A percentile compares a stretch with the other conserved stretches of the same genome.
These are phyloP conservation scores for Elongisporangium prolatum DNA, from an alignment of 352 stramenopile species.

Conservation along the genomic window DNA sequence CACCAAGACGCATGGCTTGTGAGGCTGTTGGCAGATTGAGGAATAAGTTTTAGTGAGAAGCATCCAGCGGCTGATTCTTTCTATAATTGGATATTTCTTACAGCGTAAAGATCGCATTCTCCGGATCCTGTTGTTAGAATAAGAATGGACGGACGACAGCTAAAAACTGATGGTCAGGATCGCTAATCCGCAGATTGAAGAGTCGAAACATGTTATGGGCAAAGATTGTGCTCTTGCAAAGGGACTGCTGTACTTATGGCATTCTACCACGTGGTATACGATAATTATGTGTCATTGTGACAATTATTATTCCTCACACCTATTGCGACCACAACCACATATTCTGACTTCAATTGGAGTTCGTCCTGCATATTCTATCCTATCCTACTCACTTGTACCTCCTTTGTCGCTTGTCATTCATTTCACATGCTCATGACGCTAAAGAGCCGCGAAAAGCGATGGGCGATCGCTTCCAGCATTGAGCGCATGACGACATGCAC, in stretches of 20 bases:
- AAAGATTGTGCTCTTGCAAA: too few relatives aligned
- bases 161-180: too few relatives aligned
- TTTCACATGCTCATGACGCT: background rate
- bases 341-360: too few relatives aligned
- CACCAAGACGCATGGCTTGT: background rate
- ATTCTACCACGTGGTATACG: too few relatives aligned
- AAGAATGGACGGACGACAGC: background rate
- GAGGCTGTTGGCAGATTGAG: background rate
- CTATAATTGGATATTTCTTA: background rate
- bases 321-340: too few relatives aligned
- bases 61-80: background rate
- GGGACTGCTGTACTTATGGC: too few relatives aligned
- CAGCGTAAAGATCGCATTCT: background rate
- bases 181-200: too few relatives aligned
- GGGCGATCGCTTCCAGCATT: background rate
- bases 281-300: too few relatives aligned
- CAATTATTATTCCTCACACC: background rate
- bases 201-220: too few relatives aligned
- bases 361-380: too few relatives aligned
- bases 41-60: background rate
- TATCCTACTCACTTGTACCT: background rate
- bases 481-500: background rate
- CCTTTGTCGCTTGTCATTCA: background rate
- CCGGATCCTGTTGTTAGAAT: background rate
- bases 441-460: background rate